A percentile compares a stretch with the other conserved stretches of the same genome.
Conservation (phyloP, 768 basidiomycete genomes). For the Tulasnella sp. region DNA sequence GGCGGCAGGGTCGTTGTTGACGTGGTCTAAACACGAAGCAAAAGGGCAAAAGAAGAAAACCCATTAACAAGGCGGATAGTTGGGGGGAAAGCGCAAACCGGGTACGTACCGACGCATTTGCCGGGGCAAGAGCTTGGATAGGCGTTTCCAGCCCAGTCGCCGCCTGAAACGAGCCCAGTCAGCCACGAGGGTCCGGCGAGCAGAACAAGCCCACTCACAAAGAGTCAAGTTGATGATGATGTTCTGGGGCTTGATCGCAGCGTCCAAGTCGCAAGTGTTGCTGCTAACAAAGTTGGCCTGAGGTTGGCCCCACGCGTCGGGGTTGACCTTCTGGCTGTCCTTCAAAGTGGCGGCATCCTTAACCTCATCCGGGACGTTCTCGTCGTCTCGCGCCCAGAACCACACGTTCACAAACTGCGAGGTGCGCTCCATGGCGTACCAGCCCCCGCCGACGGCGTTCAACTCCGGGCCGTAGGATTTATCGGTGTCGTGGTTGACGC, state of each 20-base stretch:
- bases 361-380: slow-evolving; percentile 27
- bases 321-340: slow-evolving; percentile 16
- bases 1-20: slow-evolving; percentile 39
- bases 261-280: slow-evolving; percentile 33
- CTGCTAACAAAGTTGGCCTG: slow-evolving; percentile 35
- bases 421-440: slow-evolving; percentile 35
- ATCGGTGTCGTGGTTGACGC: slow-evolving; percentile 20
- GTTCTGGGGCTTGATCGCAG: slow-evolving; percentile 37
- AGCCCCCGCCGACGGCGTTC: slow-evolving; percentile 36
- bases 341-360: slow-evolving; percentile 1
- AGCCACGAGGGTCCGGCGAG: background rate
- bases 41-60: background rate
- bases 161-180: slow-evolving; percentile 12
- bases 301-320: slow-evolving; percentile 35
- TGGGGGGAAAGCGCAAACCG: too few relatives aligned
- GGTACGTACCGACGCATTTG: slow-evolving; percentile 36
- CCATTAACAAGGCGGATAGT: background rate
- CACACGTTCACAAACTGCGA: slow-evolving; percentile 33
- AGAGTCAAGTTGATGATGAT: slow-evolving; percentile 39
- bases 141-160: slow-evolving; percentile 37
- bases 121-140: slow-evolving; percentile 35
- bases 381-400: slow-evolving; percentile 35
- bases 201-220: slow-evolving; percentile 22
- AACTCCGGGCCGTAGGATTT: slow-evolving; percentile 33
- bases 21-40: slow-evolving; percentile 35